phyloP scores from a whole-genome alignment of 805 yeast species.

The Lipomyces oligophaga region DNA sequence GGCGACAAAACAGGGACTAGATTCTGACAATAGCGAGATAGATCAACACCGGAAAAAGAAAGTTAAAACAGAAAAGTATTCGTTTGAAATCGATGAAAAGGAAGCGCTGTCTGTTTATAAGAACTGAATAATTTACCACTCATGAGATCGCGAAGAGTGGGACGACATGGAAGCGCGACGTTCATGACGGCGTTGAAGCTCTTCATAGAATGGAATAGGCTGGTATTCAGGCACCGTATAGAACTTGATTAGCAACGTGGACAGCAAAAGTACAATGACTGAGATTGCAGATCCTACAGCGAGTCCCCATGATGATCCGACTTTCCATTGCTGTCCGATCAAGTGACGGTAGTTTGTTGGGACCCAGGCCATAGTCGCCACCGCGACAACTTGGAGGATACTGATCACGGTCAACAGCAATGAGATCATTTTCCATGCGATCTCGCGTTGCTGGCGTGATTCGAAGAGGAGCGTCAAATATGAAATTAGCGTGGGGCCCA shows the following conservation, averaged over 20 bases:
- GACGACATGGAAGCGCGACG: background rate
- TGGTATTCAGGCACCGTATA: conserved; percentile 15
- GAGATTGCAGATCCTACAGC: conserved; percentile 10
- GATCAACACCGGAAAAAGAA: too few relatives aligned
- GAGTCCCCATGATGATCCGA: conserved; percentile 20
- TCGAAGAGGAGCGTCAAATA: conserved; percentile 13
- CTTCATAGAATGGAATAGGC: conserved; percentile 1
- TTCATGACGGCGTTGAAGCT: background rate
- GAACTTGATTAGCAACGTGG: conserved; percentile 15
- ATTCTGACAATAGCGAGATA: too few relatives aligned
- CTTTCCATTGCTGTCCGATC: conserved; percentile 9
- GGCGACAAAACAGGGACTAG: too few relatives aligned
- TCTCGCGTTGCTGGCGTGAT: conserved; percentile 18
- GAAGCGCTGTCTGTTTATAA: background rate
- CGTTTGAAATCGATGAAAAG: background rate
- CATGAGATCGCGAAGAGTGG: background rate
- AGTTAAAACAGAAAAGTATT: too few relatives aligned
- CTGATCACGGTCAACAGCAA: conserved; percentile 10
- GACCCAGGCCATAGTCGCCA: conserved; percentile 13
- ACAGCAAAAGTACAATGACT: conserved; percentile 3
- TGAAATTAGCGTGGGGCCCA: conserved; percentile 16
- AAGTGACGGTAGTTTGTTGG: conserved; percentile 11
- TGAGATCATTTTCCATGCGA: conserved; percentile 18
- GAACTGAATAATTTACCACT: background rate
- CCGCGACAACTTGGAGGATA: conserved; percentile 15